Percentiles rank a stretch among this genome's conserved stretches.
These are phyloP conservation scores for Raphanus hybrid DNA, from an alignment of 441 rosid genomes.

Conservation along the genomic window DNA sequence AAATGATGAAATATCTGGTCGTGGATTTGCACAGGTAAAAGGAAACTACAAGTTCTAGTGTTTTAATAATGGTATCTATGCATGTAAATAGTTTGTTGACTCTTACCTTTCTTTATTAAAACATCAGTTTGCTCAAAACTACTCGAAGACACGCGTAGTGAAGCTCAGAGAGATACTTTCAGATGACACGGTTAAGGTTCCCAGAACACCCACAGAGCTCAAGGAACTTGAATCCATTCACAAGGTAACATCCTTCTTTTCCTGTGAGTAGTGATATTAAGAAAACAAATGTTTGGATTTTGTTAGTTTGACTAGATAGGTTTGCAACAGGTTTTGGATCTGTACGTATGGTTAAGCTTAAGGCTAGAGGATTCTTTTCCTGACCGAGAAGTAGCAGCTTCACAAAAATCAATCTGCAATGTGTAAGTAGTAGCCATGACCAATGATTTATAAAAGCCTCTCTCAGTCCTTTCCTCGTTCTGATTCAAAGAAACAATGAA, in stretches of 20 bases:
- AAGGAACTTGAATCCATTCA: slow-evolving; percentile 93
- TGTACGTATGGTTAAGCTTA: slow-evolving; percentile 92
- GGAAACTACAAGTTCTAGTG: not conserved
- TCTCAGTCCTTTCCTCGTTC: not conserved
- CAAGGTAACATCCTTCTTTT: slow-evolving; percentile 59
- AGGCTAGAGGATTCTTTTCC: slow-evolving; percentile 86
- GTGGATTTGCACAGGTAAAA: slow-evolving; percentile 82
- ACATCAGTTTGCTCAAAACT: slow-evolving; percentile 76
- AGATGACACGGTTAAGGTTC: slow-evolving; percentile 70
- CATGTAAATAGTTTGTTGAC: slow-evolving; percentile 4
- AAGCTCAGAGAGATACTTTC: slow-evolving; percentile 82
- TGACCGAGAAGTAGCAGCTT: slow-evolving; percentile 76
- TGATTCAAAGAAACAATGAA: slow-evolving; percentile 21
- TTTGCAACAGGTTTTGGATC: slow-evolving; percentile 71
- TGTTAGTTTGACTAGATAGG: not conserved
- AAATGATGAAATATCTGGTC: slow-evolving; percentile 71
- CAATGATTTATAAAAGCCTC: not conserved
- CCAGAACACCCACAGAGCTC: slow-evolving; percentile 65
- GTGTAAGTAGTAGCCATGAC: slow-evolving; percentile 59
- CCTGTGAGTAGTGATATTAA: no score
- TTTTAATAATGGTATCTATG: slow-evolving; percentile 8
- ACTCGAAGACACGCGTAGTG: slow-evolving; percentile 68
- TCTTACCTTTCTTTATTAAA: not conserved
- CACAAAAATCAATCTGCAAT: slow-evolving; percentile 84
- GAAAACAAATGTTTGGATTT: not conserved